Conservation (phyloP, 1,139 yeast genomes). For the Diutina siamensis region DNA sequence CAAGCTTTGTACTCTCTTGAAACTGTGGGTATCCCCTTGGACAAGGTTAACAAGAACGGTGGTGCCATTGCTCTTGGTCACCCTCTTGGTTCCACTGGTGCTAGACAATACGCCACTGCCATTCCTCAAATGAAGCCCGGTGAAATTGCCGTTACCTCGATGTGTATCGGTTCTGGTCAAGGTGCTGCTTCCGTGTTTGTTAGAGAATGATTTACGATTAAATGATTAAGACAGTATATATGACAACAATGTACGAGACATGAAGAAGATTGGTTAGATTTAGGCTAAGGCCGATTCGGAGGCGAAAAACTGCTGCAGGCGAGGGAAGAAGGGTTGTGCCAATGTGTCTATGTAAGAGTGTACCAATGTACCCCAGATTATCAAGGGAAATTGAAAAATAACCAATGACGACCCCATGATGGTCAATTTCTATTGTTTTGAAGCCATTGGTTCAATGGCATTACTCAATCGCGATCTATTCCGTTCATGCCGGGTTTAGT, state of each 20-base stretch:
- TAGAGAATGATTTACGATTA: conserved; percentile 36
- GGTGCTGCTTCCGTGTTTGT: conserved; percentile 89
- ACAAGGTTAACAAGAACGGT: conserved; percentile 81
- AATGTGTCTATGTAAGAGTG: no score
- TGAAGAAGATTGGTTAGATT: not conserved
- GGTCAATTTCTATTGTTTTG: no score
- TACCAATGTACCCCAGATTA: not conserved
- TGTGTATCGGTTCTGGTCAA: conserved; percentile 99
- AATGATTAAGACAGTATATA: not conserved
- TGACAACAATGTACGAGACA: not conserved
- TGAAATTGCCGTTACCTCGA: conserved; percentile 80
- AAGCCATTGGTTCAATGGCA: no score
- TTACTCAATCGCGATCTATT: no score
- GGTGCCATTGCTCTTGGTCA: conserved; percentile 97
- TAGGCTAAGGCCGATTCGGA: not conserved
- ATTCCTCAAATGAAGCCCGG: conserved; percentile 70
- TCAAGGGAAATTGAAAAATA: not conserved
- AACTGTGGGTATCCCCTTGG: conserved; percentile 51
- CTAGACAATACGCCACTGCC: conserved; percentile 85
- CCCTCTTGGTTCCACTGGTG: conserved; percentile 93
- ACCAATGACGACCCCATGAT: no score
- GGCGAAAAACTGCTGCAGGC: no score
- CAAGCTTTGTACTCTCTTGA: conserved; percentile 75
- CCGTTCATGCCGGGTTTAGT: no score
- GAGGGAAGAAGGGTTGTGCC: no score